phyloP scores from a whole-genome alignment of 306 rosid species.

The Astragalus membranaceus region DNA sequence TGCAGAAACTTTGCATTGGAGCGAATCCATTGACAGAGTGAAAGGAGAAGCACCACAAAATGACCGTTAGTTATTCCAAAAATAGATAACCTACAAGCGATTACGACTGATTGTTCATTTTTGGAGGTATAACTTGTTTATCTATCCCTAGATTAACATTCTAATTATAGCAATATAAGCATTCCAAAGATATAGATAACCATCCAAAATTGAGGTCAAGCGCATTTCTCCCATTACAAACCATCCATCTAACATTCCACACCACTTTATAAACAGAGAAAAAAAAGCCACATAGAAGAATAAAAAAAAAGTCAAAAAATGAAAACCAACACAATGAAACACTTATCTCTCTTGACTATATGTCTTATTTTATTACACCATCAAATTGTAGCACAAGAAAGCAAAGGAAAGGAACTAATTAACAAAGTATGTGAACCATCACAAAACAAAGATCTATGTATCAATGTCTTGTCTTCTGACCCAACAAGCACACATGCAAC shows the following conservation, averaged over 20 bases:
- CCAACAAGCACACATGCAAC: neutral
- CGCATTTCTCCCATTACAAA: constrained; percentile 14
- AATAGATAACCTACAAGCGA: neutral
- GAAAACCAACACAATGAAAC: constrained; percentile 17
- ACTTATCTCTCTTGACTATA: constrained; percentile 8
- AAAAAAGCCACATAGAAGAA: neutral
- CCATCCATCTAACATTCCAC: neutral
- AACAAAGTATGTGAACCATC: neutral
- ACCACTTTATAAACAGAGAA: constrained; percentile 2
- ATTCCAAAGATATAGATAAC: neutral
- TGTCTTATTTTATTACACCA: constrained; percentile 13
- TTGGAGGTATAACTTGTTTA: neutral
- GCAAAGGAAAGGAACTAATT: neutral
- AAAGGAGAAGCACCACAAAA: neutral
- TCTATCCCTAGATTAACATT: neutral
- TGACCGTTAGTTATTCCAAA: neutral
- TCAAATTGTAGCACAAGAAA: neutral
- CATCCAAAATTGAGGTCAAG: constrained; percentile 21
- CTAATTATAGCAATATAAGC: neutral
- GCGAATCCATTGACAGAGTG: too few relatives aligned
- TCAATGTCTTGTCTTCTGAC: neutral
- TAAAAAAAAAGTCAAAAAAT: neutral
- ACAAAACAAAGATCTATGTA: neutral
- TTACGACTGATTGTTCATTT: neutral
- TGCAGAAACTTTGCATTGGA: too few relatives aligned